Base-by-base conservation (phyloP, 176 grass and related monocot species). In the Avena sativa region DNA sequence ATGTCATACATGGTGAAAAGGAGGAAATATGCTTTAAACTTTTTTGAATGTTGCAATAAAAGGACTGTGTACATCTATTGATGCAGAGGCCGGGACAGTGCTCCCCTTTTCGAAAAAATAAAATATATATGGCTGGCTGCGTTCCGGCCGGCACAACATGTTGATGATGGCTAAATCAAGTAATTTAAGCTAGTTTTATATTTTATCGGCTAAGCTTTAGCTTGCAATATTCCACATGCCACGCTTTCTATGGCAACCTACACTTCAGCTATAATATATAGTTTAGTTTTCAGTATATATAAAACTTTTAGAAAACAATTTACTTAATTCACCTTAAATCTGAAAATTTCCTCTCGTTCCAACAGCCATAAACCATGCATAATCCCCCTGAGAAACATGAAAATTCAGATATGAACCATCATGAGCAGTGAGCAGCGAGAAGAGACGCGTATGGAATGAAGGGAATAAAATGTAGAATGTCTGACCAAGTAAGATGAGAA, bases 401-500 rank as follows among this genome's bases (percentile, higher is more conserved):
- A 7, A 30, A 76, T 53, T 53, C 3, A 51, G 11, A 60, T 8
- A 13, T n/a, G 53, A 23, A 43, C 53, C 26, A 66, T 86, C 52
- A 55, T n/a, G 58, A 79, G 21, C 17, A 71, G 14, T 36, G 78
- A 34, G 16, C 65, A 20, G 40, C 34, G 23, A 46, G 32, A 78
- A 16, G 59, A 76, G 70, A 14, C 52, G 51, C 3, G 32, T 46
- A 58, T 28, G 56, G 43, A 21, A 13, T 63, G 49, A 66, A 15
- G 40, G 19, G 14, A 16, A 46, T 48, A 7, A 26, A 4, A 25
- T 65, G 12, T 23, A 21, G 19, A 70, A 51, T 60, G 26, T 64
- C 78, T 87, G 79, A 88, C 61, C 79, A 68, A 76, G 79, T 88
- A 87, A 67, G 66, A 68, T 7, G 4, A 38, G 70, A 50, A 23